Evolutionary conservation across 106 monocot species (phyloP).

Genomic region (Dendrobium huoshanense): DNA sequence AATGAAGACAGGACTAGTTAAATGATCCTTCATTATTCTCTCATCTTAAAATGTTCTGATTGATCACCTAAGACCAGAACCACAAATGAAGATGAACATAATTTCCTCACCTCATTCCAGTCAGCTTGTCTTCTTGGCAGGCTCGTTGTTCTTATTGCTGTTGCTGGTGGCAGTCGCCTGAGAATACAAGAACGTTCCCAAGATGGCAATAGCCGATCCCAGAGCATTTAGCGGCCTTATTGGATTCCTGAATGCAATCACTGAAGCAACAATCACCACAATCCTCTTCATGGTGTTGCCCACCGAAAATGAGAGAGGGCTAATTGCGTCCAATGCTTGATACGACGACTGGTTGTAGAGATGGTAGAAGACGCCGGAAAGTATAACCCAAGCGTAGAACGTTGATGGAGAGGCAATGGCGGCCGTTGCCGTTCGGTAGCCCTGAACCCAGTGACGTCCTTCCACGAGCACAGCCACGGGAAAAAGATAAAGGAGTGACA

Average conservation of each 20-base stretch:
- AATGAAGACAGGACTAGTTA: too few species aligned
- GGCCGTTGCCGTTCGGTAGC: slow-evolving; percentile 19
- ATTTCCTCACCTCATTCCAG: neutral
- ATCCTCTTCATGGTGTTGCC: slow-evolving; percentile 73
- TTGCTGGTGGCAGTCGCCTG: slow-evolving; percentile 28
- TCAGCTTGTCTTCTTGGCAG: slow-evolving; percentile 1
- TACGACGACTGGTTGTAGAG: slow-evolving; percentile 67
- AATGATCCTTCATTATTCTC: too few species aligned
- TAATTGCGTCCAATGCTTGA: slow-evolving; percentile 51
- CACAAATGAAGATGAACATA: too few species aligned
- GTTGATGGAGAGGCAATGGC: slow-evolving; percentile 12
- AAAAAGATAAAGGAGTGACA: slow-evolving; percentile 40
- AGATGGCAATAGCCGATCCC: slow-evolving; percentile 16
- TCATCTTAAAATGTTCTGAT: too few species aligned
- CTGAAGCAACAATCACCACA: slow-evolving; percentile 49
- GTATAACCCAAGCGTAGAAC: slow-evolving; percentile 42
- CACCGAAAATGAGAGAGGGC: slow-evolving; percentile 51
- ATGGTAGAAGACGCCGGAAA: slow-evolving; percentile 62
- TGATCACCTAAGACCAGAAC: too few species aligned
- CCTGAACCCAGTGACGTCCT: slow-evolving; percentile 38
- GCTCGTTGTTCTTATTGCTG: slow-evolving; percentile 9
- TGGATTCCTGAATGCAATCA: slow-evolving; percentile 52
- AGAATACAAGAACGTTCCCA: slow-evolving; percentile 59
- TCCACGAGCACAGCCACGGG: slow-evolving; percentile 50
- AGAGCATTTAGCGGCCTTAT: slow-evolving; percentile 45